Base-by-base conservation (phyloP, 2,329 filamentous ascomycete species). In the Trichophyton schoenleinii region DNA sequence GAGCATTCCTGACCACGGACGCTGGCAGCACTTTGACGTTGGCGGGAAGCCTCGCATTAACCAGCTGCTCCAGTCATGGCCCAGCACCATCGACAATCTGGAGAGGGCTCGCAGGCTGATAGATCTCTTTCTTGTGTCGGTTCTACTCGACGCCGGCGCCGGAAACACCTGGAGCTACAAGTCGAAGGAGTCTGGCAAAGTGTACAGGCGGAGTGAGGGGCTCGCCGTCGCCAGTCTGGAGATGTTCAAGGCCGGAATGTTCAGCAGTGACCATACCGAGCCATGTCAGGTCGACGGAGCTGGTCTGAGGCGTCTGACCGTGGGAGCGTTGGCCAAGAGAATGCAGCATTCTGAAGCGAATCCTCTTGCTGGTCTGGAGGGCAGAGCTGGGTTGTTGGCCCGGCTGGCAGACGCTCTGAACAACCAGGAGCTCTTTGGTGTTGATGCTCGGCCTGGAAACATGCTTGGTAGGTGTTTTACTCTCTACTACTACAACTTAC, bases 91-190 rank as follows among this genome's bases (percentile, higher is more conserved):
- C 44, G 78, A 82, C 59, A 71, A 74, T 1, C 64, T 70, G 0
- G 81, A 83, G 63, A 68, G 77, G 3, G 79, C 79, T 0, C 79
- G 82, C 2, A 76, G 81, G 0, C 70, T 85, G 18, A 77, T 84
- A 52, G 83, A 86, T 66, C 71, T 86, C 6, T 86, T 86, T 71
- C 79, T 85, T 55, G 80, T 84, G 2, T 83, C 82, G 0, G 82
- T 84, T 0, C 73, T 84, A 15, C 72, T 84, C 0, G 82, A 84
- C 65, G 81, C 94, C 3, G 94, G 94, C 46, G 91, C 94, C 1
- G 94, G 94, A 46, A 92, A 85, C 2, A 82, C 84, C 66, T 99
- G 94, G 94, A 87, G 85, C 67, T 99, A 96, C 77, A 94, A 89
- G 78, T 95, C 90, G 71, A 86, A 86, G 65, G 91, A 95, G 70